A percentile compares a stretch with the other conserved stretches of the same genome.
Conservation (phyloP, 768 basidiomycete genomes). For the Tricholomella constricta region DNA sequence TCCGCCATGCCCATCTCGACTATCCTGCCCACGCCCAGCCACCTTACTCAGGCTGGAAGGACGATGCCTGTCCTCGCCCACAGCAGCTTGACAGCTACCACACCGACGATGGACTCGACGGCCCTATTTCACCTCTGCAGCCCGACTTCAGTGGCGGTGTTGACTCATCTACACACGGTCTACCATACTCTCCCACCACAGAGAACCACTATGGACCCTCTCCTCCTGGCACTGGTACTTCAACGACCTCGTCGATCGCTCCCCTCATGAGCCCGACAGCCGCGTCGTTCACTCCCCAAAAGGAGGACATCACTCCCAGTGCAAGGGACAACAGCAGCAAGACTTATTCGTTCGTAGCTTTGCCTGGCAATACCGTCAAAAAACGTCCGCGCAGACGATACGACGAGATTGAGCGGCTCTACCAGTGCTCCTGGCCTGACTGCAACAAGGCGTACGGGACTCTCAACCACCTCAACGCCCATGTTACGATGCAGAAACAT, state of each 20-base stretch:
- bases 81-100: conserved; percentile 35
- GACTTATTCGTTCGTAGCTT: conserved; percentile 80
- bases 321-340: conserved; percentile 50
- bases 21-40: conserved; percentile 32
- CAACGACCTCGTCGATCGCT: conserved; percentile 53
- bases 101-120: conserved; percentile 39
- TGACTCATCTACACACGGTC: conserved; percentile 34
- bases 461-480: conserved; percentile 95
- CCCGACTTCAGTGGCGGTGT: conserved; percentile 50
- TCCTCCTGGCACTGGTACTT: conserved; percentile 63
- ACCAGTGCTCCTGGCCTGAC: conserved; percentile 80
- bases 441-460: conserved; percentile 90
- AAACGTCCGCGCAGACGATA: conserved; percentile 85
- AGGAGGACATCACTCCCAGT: conserved; percentile 23
- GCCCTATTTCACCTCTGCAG: conserved; percentile 57
- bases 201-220: conserved; percentile 61
- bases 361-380: conserved; percentile 79
- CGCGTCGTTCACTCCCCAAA: conserved; percentile 30
- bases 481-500: conserved; percentile 98
- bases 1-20: conserved; percentile 40
- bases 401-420: conserved; percentile 95
- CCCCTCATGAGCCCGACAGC: conserved; percentile 27
- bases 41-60: conserved; percentile 37
- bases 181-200: conserved; percentile 48
- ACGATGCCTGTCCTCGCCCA: conserved; percentile 29